Evolutionary conservation across 2,329 filamentous ascomycete species (phyloP), one percentile per base, ranked within the genome.

Genomic region (Aspergillus bombycis): DNA sequence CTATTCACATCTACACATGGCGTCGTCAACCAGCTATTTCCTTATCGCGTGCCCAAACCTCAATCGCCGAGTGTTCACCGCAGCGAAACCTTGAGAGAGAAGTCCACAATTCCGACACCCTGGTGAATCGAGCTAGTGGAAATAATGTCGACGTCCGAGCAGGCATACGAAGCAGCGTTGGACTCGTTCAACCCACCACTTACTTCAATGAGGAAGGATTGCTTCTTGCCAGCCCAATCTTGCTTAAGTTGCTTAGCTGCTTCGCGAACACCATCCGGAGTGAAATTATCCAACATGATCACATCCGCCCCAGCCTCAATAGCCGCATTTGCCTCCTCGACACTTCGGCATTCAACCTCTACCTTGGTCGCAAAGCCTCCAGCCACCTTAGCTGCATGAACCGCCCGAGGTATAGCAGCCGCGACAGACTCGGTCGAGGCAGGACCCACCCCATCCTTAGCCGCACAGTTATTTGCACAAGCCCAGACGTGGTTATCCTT

Each of bases 401-500:
- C 94, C 7, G 95, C 95, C 26, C 91, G 88, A 1, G 91, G 89
- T 77, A 99, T 98, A 75, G 91, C 92, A 30, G 84, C 84, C 46
- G 79, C 76, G 58, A 80, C 78, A 2, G 68, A 70, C 45, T 69
- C 67, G 21, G 65, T 65, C n/a, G 63, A 66, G 21, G 65, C 61
- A 12, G 57, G 43, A 23, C 58, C 65, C n/a, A 68, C 66, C 0
- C 68, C 70, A 48, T 70, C 68, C 2, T 58, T 65, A 12, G 70
- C 71, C 8, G 72, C 68, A 7, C 70, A 62, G 63, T 80, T 79
- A 60, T 80, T 77, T 57, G 90, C 90, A 60, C 91, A 90, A 66
- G 92, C 93, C 91, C 94, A 97, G 62, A 99, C 90, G 80, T 99
- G 95, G 80, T 99, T 99, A 80, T 99, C 95, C 83, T 99, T 99